Percentiles rank a stretch among this genome's conserved stretches.
Evolutionary conservation across 148 eudicot species (phyloP).

Genomic region (Polygonum maritimum): DNA sequence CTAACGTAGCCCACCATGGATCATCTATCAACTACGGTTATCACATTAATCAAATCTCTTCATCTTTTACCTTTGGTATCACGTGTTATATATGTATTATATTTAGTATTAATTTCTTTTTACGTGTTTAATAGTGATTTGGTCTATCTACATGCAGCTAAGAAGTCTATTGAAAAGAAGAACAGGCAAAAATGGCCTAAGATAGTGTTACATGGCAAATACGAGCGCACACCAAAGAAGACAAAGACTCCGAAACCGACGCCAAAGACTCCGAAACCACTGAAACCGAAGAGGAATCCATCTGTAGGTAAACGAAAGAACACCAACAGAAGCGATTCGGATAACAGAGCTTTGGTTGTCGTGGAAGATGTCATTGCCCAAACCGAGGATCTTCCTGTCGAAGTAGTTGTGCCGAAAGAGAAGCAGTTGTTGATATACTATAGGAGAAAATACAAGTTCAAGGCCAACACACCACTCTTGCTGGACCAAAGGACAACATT

Average conservation of each 20-base stretch:
- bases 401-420: not conserved
- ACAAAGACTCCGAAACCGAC: not conserved
- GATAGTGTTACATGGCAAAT: not conserved
- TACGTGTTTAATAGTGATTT: no score
- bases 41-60: no score
- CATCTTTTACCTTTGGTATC: no score
- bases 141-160: not conserved
- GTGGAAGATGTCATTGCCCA: not conserved
- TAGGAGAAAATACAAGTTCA: not conserved
- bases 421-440: not conserved
- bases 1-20: no score
- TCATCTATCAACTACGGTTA: no score
- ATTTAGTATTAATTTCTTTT: no score
- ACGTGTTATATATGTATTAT: no score
- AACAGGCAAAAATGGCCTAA: not conserved
- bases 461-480: no score
- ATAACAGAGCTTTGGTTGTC: not conserved
- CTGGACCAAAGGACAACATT: no score
- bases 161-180: not conserved
- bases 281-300: not conserved
- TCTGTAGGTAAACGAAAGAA: not conserved
- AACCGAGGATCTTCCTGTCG: not conserved
- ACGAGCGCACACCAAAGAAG: not conserved
- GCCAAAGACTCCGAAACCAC: not conserved
- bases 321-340: not conserved